Conservation (phyloP, 1,284 basidiomycete species). For the Fomitopsis pinicola region DNA sequence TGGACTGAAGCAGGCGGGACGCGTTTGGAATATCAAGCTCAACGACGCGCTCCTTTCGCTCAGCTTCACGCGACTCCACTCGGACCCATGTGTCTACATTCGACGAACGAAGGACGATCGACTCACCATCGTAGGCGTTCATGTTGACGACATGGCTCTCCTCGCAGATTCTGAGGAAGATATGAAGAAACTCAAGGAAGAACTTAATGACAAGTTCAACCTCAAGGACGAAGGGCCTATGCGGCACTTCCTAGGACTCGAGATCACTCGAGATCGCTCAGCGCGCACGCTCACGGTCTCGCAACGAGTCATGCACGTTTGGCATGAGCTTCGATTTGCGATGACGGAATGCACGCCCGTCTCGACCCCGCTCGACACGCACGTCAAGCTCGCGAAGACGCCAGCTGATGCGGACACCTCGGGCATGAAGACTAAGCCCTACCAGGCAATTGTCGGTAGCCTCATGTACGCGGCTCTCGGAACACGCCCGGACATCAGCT, state of each 20-base stretch:
- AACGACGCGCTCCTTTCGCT: constrained; percentile 9
- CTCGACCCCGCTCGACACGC: constrained; percentile 13
- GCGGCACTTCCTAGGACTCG: constrained; percentile 30
- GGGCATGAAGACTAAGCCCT: not conserved
- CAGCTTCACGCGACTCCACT: constrained; percentile 17
- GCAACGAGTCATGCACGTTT: constrained; percentile 27
- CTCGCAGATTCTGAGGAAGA: constrained; percentile 2
- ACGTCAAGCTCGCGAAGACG: not conserved
- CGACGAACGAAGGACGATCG: not conserved
- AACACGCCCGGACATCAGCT: constrained; percentile 24
- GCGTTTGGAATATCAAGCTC: constrained; percentile 22
- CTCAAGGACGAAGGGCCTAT: constrained; percentile 30
- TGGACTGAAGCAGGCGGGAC: constrained; percentile 28
- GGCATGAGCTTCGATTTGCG: constrained; percentile 16
- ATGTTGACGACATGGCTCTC: constrained; percentile 23
- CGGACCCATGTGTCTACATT: constrained; percentile 18
- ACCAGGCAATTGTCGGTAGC: constrained; percentile 3
- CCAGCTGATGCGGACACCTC: not conserved
- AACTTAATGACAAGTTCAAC: constrained; percentile 21
- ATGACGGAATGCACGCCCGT: constrained; percentile 17
- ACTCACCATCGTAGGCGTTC: constrained; percentile 13
- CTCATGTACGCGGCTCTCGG: constrained; percentile 36
- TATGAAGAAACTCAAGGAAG: constrained; percentile 18
- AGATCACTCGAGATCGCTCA: constrained; percentile 24
- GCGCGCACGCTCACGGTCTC: constrained; percentile 25